Evolutionary conservation across 176 grass and related monocot genomes (phyloP), one percentile per base, ranked within the genome.

Genomic region (Eleusine coracana): DNA sequence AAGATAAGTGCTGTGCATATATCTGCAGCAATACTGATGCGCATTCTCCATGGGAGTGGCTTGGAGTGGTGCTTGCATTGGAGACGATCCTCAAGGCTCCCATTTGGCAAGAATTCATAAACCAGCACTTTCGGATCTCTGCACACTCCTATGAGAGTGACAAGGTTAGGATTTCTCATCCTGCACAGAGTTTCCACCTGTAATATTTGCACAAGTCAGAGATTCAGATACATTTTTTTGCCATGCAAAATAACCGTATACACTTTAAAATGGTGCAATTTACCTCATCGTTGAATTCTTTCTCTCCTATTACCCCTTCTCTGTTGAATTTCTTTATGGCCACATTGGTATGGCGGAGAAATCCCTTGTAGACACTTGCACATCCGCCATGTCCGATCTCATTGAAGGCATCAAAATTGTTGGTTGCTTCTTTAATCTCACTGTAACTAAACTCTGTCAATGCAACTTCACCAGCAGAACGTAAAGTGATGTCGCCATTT

Each of bases 231-330:
- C 17, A 65, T 31, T 4, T 56, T 70, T 68, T 41, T 40, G 1
- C 45, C 52, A 78, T 51, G 66, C 7, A 55, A 62, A 55, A 55
- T 5, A 80, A 86, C 20, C 42, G 40, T 75, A 23, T 59, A 66
- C 18, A 66, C 51, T 76, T 64, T 41, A 71, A 21, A 38, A 41
- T 78, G 27, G 1, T 87, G 15, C 51, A 76, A 29, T 6, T 71
- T 86, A 97, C 94, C 92, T 97, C 94, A n/a, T 88, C 82, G 10
- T 80, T 77, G 68, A 94, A 97, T 52, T 94, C 85, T 78, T 49
- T 76, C 31, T 92, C 87, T 68, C 94, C 91, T 81, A 68, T 51
- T 66, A 76, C 17, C 4, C 83, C 84, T 86, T 88, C 71, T 73
- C 86, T 80, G 85, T 86, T 84, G 60, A 94, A 74, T 71, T 91